A percentile compares a stretch with the other conserved stretches of the same genome.
These are phyloP conservation scores for Plasmodium falciparum DNA, from an alignment of 169 alveolate species.

Conservation along the genomic window DNA sequence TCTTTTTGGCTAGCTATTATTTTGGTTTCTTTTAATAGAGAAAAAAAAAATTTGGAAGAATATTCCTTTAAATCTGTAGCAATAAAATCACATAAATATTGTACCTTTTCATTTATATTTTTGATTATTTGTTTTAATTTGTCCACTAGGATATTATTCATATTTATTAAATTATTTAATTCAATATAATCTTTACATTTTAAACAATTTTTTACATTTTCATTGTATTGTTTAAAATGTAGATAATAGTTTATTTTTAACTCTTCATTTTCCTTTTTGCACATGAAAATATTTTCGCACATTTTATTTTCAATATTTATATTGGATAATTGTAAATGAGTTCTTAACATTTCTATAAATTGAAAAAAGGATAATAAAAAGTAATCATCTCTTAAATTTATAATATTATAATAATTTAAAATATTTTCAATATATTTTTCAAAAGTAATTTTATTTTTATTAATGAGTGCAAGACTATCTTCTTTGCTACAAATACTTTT, in stretches of 20 bases:
- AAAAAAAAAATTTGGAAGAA: conserved; percentile 5
- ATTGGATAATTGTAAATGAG: background rate
- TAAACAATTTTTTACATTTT: conserved; percentile 25
- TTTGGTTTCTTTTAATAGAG: conserved; percentile 36
- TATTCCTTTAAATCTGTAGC: conserved; percentile 2
- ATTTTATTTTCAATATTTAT: conserved; percentile 24
- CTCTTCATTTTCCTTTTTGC: background rate
- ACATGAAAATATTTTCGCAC: background rate
- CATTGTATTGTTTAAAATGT: conserved; percentile 15
- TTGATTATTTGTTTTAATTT: conserved; percentile 1
- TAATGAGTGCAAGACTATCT: background rate
- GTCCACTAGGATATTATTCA: background rate
- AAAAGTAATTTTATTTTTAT: conserved; percentile 8
- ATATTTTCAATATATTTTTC: conserved; percentile 5
- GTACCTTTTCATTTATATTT: conserved; percentile 2
- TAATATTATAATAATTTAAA: conserved; percentile 25
- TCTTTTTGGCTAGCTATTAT: conserved; percentile 10
- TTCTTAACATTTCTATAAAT: conserved; percentile 40
- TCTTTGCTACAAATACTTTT: background rate
- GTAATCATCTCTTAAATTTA: conserved; percentile 55
- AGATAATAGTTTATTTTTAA: background rate
- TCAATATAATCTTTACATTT: conserved; percentile 37
- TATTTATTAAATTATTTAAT: background rate
- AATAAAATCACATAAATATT: background rate
- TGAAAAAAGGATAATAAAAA: conserved; percentile 32